Percentiles rank a stretch among this genome's conserved stretches.
Evolutionary conservation across 495 filamentous ascomycete genomes (phyloP).

Genomic region (Aspergillus avenaceus): DNA sequence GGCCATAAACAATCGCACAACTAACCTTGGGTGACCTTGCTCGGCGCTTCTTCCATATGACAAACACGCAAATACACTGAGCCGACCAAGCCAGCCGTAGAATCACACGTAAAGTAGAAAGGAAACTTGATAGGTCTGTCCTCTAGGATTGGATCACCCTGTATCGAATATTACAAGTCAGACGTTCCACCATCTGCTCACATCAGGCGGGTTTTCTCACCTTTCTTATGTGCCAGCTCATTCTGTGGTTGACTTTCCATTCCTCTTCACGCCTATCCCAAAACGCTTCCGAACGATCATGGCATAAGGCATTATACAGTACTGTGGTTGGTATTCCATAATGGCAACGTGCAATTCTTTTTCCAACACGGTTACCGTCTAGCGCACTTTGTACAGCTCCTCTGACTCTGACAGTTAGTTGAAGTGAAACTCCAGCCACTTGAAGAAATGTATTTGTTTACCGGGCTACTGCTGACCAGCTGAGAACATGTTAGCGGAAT

Average conservation of each 20-base stretch:
- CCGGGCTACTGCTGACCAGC: conserved; percentile 23
- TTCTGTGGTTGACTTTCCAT: conserved; percentile 4
- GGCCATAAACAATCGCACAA: no score
- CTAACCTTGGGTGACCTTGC: not conserved
- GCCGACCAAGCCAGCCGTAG: not conserved
- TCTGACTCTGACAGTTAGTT: no score
- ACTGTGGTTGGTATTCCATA: conserved; percentile 35
- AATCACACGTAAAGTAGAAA: not conserved
- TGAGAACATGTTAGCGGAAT: not conserved
- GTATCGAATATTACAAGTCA: no score
- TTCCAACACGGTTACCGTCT: conserved; percentile 35
- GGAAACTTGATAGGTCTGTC: conserved; percentile 4
- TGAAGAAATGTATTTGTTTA: no score
- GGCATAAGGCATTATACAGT: conserved; percentile 29
- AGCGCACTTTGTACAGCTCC: conserved; percentile 39
- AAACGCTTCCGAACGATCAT: conserved; percentile 9
- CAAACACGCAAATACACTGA: not conserved
- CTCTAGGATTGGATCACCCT: conserved; percentile 14
- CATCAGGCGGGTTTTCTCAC: no score
- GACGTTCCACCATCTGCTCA: no score
- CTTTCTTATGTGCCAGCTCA: conserved; percentile 31
- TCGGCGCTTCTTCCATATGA: not conserved
- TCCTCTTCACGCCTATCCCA: conserved; percentile 14
- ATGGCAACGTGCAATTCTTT: conserved; percentile 46
- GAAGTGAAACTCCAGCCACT: no score